Conservation (phyloP, 1,284 basidiomycete genomes). For the Rhodotorula sp. region DNA sequence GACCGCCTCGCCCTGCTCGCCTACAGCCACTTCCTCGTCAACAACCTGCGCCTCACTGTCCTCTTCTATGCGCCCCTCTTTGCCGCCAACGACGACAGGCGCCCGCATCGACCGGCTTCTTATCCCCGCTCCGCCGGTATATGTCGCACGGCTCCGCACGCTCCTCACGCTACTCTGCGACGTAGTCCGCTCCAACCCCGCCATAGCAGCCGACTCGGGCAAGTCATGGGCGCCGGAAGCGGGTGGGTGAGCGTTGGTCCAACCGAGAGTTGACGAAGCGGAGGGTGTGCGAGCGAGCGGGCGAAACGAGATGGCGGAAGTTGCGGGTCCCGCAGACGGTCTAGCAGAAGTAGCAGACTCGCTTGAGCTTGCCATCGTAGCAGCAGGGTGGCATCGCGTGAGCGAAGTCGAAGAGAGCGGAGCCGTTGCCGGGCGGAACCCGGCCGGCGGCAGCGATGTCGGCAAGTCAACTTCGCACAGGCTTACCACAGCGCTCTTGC, state of each 20-base stretch:
- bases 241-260: not conserved
- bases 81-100: not conserved
- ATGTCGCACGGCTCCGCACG: not conserved
- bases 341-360: no score
- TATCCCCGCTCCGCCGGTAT: slow-evolving; percentile 5
- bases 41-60: not conserved
- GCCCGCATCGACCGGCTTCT: not conserved
- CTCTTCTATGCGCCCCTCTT: not conserved
- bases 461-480: no score
- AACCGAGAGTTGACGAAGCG: not conserved
- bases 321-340: no score
- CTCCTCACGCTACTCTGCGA: not conserved
- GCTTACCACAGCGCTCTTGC: no score
- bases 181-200: not conserved
- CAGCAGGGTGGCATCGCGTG: no score
- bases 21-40: slow-evolving; percentile 7
- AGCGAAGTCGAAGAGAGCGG: no score
- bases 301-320: not conserved
- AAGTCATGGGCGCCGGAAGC: slow-evolving; percentile 1
- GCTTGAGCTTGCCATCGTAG: no score
- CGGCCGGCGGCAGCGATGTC: no score
- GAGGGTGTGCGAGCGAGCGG: not conserved
- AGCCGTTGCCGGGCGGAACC: no score
- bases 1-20: slow-evolving; percentile 5
- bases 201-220: not conserved